Percentiles rank a stretch among this genome's conserved stretches.
Evolutionary conservation across 352 stramenopile genomes (phyloP).

Genomic region (Globisporangium polare): DNA sequence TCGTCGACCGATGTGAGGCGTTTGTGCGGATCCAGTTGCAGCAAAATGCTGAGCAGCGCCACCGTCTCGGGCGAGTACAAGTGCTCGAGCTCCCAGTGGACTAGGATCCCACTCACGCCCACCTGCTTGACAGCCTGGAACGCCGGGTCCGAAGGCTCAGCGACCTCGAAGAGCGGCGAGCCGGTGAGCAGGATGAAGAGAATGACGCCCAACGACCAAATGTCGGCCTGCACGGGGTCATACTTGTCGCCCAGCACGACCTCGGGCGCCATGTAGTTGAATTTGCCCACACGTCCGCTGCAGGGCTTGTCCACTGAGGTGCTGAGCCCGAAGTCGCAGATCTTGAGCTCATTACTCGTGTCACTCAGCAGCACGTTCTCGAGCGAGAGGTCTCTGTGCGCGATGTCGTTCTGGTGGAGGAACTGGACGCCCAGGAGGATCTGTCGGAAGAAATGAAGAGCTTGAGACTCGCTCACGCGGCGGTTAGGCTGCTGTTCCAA

Average conservation of each 20-base stretch:
- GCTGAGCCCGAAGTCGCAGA: slow-evolving; percentile 53
- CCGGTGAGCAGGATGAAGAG: slow-evolving; percentile 66
- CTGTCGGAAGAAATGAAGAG: slow-evolving; percentile 34
- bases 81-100: slow-evolving; percentile 22
- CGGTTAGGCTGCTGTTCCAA: slow-evolving; percentile 13
- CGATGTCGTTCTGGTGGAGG: slow-evolving; percentile 37
- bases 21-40: slow-evolving; percentile 13
- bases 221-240: slow-evolving; percentile 40
- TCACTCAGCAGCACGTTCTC: slow-evolving; percentile 45
- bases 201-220: slow-evolving; percentile 68
- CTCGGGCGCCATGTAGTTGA: slow-evolving; percentile 69
- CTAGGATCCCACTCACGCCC: slow-evolving; percentile 28
- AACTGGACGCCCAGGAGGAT: slow-evolving; percentile 36
- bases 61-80: slow-evolving; percentile 17
- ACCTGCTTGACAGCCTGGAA: slow-evolving; percentile 20
- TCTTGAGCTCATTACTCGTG: slow-evolving; percentile 29
- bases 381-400: slow-evolving; percentile 48
- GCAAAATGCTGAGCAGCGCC: background rate
- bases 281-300: slow-evolving; percentile 43
- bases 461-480: slow-evolving; percentile 21
- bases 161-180: slow-evolving; percentile 39
- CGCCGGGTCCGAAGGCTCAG: slow-evolving; percentile 23
- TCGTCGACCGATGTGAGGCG: background rate
- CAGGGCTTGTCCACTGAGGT: slow-evolving; percentile 15
- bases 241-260: slow-evolving; percentile 37